These are phyloP conservation scores for Boletus calvinii DNA, from an alignment of 1,284 basidiomycete species.

Conservation along the genomic window DNA sequence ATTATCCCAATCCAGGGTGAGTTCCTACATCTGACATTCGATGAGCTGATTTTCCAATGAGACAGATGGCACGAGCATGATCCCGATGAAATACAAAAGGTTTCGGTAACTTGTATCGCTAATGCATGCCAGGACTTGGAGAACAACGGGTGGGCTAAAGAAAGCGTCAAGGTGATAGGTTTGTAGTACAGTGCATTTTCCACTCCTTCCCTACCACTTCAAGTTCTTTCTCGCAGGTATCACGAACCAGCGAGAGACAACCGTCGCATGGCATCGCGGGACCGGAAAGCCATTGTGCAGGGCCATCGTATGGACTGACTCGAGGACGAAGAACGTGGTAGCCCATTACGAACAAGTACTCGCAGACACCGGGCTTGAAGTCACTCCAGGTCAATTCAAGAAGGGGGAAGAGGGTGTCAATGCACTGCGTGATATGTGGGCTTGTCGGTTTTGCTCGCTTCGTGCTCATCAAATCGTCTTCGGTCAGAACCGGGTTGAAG, in stretches of 20 bases:
- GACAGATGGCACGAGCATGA: constrained; percentile 95
- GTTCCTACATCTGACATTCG: constrained; percentile 22
- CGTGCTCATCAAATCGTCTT: not conserved
- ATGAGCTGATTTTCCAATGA: not conserved
- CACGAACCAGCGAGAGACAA: constrained; percentile 97
- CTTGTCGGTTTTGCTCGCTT: not conserved
- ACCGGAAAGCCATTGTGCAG: constrained; percentile 88
- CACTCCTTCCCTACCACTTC: constrained; percentile 6
- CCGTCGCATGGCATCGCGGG: constrained; percentile 89
- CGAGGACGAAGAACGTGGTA: constrained; percentile 84
- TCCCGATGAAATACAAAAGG: constrained; percentile 78
- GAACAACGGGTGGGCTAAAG: constrained; percentile 67
- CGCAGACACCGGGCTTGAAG: constrained; percentile 72
- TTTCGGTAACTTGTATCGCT: constrained; percentile 78
- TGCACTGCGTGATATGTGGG: constrained; percentile 69
- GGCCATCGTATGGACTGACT: constrained; percentile 97
- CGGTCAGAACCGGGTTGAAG: constrained; percentile 79
- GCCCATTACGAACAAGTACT: constrained; percentile 77
- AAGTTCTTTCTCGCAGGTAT: constrained; percentile 58
- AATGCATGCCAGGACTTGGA: constrained; percentile 76
- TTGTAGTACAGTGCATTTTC: constrained; percentile 37
- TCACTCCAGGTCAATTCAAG: constrained; percentile 61
- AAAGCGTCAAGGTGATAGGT: constrained; percentile 92
- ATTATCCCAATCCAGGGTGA: constrained; percentile 85
- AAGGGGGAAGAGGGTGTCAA: constrained; percentile 71